Evolutionary conservation across 2,329 filamentous ascomycete genomes (phyloP).

Genomic region (Macrophomina pseudophaseolina): DNA sequence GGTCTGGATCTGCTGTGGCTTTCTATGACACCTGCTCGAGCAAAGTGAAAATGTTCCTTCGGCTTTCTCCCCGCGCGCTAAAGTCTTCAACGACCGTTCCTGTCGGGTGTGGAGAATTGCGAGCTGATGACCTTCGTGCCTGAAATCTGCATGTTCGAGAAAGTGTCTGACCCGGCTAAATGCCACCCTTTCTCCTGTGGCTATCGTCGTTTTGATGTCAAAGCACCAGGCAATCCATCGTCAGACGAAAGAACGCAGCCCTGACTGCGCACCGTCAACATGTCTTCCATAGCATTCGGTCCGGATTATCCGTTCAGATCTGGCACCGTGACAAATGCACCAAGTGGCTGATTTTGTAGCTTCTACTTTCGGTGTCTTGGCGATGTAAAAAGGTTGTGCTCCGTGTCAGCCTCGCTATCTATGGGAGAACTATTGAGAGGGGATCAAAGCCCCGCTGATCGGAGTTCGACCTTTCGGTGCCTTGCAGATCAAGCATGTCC

Average conservation of each 20-base stretch:
- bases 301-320: conserved; percentile 7
- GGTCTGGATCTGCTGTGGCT: neutral
- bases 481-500: conserved; percentile 2
- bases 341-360: conserved; percentile 13
- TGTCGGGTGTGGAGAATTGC: neutral
- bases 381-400: neutral
- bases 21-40: neutral
- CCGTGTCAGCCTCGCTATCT: conserved; percentile 6
- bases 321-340: conserved; percentile 16
- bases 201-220: neutral
- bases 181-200: neutral
- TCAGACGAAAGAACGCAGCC: neutral
- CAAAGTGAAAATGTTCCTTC: neutral
- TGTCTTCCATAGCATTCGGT: neutral
- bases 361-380: conserved; percentile 20
- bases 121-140: neutral
- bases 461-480: neutral
- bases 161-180: neutral
- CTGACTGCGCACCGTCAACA: neutral
- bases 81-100: neutral
- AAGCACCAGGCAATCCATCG: neutral
- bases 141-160: neutral
- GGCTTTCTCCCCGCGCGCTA: neutral
- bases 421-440: neutral
- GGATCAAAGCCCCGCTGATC: neutral